Base-by-base conservation (phyloP, 2,329 filamentous ascomycete species). In the Paradendryphiella salina region DNA sequence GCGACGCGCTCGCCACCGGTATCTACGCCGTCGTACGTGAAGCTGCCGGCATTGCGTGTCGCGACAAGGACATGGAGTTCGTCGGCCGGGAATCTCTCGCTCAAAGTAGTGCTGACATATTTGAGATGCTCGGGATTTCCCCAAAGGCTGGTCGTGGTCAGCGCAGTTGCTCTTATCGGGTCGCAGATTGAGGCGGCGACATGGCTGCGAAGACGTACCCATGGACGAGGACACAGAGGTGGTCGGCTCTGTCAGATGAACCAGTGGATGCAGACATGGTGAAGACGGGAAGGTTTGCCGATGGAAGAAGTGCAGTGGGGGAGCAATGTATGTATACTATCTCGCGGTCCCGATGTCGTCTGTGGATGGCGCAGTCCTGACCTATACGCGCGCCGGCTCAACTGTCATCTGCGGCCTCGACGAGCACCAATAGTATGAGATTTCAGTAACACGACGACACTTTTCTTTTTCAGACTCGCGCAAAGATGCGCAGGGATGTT, bases 171-270 rank as follows among this genome's bases (percentile, higher is more conserved):
- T 42, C 32, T 33, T 54, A 37, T 46, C 34, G 32, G 5, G 29
- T 21, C 26, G 28, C 15, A 17, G 28, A 28, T n/a, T 10, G 36
- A 52, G 46, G 48, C 50, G 41, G 49, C 34, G 31, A 34, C 15
- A 15, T n/a, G n/a, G 11, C 17, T 15, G 17, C 33, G 3, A 39
- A 31, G 20, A 62, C 82, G 72, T 82, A 88, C 85, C 75, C 89
- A 69, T 93, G 89, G 44, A 91, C 85, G 36, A 93, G 79, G 34
- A 93, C 87, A 65, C 85, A 88, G 55, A 93, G 82, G 71, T 92
- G 89, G 59, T 87, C 80, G 39, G 86, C 60, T 53, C 59, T 61
- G 3, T 47, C 21, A 9, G 39, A 26, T n/a, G 45, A 50, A 14
- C 44, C 41, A 36, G 52, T 21, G 39, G 56, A 39, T 13, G 58